Conservation (phyloP, 2,329 filamentous ascomycete species). For the Colletotrichum eremochloae region DNA sequence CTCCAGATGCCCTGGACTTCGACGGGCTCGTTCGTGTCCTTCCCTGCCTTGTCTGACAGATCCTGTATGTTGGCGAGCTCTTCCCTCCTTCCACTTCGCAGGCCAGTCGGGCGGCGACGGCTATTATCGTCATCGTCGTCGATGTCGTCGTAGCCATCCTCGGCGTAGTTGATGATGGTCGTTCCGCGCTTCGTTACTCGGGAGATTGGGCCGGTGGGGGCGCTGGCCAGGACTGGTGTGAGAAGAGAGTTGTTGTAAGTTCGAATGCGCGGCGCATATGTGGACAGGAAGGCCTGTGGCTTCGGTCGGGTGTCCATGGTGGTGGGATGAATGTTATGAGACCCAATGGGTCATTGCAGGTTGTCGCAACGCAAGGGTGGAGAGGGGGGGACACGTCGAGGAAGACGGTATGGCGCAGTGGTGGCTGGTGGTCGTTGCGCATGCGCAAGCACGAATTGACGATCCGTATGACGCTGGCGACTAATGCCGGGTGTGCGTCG, state of each 20-base stretch:
- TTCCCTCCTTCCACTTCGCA: conserved; percentile 86
- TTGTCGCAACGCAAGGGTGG: conserved; percentile 34
- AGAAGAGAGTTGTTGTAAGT: conserved; percentile 93
- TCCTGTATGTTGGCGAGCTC: conserved; percentile 72
- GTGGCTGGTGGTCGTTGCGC: background rate
- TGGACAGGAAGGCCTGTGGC: conserved; percentile 90
- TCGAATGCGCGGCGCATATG: conserved; percentile 91
- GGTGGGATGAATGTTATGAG: conserved; percentile 27
- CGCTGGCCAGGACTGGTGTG: conserved; percentile 82
- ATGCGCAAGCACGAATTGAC: conserved; percentile 19
- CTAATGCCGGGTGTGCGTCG: background rate
- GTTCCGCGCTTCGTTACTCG: conserved; percentile 98
- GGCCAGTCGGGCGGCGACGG: conserved; percentile 83
- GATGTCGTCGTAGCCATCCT: conserved; percentile 90
- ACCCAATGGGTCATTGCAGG: conserved; percentile 41
- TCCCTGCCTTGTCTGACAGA: conserved; percentile 81
- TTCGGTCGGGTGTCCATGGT: conserved; percentile 65
- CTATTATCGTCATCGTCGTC: conserved; percentile 81
- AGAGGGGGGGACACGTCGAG: conserved; percentile 25
- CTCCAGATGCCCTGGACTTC: conserved; percentile 92
- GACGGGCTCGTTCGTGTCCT: conserved; percentile 83
- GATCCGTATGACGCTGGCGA: background rate
- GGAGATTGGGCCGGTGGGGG: conserved; percentile 74
- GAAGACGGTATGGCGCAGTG: background rate
- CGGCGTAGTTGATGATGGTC: conserved; percentile 96